Base-by-base conservation (phyloP, 345 rosid species). In the Durio zibethinus region DNA sequence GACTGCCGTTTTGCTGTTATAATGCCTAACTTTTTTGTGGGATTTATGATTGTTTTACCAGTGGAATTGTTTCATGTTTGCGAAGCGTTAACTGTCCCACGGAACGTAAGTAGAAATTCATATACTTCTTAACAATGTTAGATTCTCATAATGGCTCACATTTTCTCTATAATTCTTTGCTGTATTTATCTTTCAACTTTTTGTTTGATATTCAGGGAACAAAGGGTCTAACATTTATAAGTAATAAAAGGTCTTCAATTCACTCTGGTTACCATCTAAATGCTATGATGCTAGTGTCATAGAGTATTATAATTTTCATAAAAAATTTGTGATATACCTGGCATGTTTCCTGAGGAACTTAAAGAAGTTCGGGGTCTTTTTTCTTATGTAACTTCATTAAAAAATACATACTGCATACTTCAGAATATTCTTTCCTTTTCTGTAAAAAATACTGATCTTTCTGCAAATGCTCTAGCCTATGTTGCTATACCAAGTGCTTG, bases 61-160 rank as follows among this genome's bases (percentile, higher is more conserved):
- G 69, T 11, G 74, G 77, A 40, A 65, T 57, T 4, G 40, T 47
- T 25, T 7, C 84, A 35, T 84, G 87, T 40, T 64, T 79, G 65
- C 45, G 35, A 63, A 33, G 3, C 64, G 6, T 15, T 52, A 0
- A 0, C 0, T 84, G 75, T 52, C 50, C 50, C 21, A 14, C 10
- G 2, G 18, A 72, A 33, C 40, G 75, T 72, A 72, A 33, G 75
- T 53, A n/a, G 23, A 78, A 67, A 73, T 21, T 61, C 70, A 0
- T 80, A 76, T 73, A 18, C 21, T 72, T 7, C 29, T 14, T 62
- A 23, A 3, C 4, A 20, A 56, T 54, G 57, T 52, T 20, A 8
- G 59, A 8, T 7, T 47, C 80, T 88, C 60, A 21, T 54, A 27
- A 27, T 8, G 18, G 10, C 11, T 61, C 18, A 11, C 11, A 10